Evolutionary conservation across 306 rosid species (phyloP).

Genomic region (Elaeagnus macrophylla): DNA sequence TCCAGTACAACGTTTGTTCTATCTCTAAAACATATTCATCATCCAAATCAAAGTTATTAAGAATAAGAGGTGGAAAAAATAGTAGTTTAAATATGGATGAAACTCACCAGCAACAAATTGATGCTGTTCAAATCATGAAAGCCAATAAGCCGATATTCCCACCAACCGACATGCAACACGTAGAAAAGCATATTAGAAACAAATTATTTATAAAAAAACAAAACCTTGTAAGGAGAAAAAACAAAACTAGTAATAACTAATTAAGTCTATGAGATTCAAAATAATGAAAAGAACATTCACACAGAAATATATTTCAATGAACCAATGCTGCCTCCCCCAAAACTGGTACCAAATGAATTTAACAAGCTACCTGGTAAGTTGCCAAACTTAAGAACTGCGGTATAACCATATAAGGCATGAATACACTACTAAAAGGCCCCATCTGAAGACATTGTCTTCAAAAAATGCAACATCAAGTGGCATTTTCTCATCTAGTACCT

Average conservation of each 20-base stretch:
- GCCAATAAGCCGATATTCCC: constrained; percentile 31
- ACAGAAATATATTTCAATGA: neutral
- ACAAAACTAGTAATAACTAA: neutral
- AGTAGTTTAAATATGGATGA: neutral
- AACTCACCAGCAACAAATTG: constrained; percentile 98
- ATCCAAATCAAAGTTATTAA: neutral
- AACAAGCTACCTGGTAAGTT: too few relatives aligned
- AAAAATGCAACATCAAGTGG: too few relatives aligned
- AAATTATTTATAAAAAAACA: constrained; percentile 15
- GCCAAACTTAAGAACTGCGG: too few relatives aligned
- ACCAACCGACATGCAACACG: constrained; percentile 29
- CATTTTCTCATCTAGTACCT: too few relatives aligned
- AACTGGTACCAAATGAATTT: too few relatives aligned
- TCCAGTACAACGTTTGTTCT: neutral
- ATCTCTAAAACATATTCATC: neutral
- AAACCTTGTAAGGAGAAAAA: neutral
- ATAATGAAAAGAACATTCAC: neutral
- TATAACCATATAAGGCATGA: too few relatives aligned
- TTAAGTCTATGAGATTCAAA: neutral
- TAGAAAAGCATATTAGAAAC: constrained; percentile 28
- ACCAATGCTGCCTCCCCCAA: too few relatives aligned
- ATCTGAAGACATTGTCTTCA: too few relatives aligned
- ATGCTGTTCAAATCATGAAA: constrained; percentile 57
- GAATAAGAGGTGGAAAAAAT: neutral
- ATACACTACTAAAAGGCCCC: too few relatives aligned